These are phyloP conservation scores for Cymbidium sinense DNA, from an alignment of 106 monocot species.

Conservation along the genomic window DNA sequence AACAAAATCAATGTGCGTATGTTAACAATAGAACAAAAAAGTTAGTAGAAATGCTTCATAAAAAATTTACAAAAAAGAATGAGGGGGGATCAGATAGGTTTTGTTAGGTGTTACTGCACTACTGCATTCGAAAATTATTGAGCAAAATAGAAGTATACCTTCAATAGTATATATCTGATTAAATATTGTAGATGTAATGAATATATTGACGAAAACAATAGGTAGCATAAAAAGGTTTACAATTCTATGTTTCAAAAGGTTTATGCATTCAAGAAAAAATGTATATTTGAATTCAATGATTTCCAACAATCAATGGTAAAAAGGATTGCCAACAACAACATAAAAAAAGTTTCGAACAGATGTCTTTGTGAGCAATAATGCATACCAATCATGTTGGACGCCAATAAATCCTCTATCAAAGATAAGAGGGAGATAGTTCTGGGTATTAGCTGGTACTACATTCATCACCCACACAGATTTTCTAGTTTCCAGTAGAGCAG, in stretches of 20 bases:
- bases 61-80: not conserved
- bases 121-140: not conserved
- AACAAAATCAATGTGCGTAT: not conserved
- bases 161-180: not conserved
- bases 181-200: not conserved
- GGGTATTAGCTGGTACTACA: conserved; percentile 53
- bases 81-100: not conserved
- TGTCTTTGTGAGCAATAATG: not conserved
- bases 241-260: not conserved
- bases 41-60: not conserved
- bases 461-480: conserved; percentile 97
- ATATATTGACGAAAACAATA: not conserved
- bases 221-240: not conserved
- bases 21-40: not conserved
- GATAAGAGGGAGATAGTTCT: conserved; percentile 68
- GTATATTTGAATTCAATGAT: not conserved
- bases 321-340: not conserved
- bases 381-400: conserved; percentile 91
- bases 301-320: not conserved
- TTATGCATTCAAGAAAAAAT: not conserved
- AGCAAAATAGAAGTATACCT: not conserved
- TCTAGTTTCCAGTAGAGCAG: conserved; percentile 66
- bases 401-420: conserved; percentile 88
- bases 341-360: not conserved
- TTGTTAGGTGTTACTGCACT: not conserved